phyloP scores from a whole-genome alignment of 1,139 yeast species.

The Yamadazyma atmosphaerica region DNA sequence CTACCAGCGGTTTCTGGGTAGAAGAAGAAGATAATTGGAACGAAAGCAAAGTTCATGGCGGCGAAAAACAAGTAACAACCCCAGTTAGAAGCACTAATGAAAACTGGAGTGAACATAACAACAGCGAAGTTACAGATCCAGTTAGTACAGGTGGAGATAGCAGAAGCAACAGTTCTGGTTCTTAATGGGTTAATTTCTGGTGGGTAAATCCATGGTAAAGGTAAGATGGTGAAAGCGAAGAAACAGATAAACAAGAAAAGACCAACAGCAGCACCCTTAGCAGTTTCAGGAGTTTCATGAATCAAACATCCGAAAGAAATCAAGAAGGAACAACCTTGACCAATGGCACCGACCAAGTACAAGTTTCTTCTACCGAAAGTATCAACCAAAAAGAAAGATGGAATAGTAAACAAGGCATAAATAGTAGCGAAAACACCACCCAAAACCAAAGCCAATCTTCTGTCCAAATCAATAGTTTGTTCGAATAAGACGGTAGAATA shows the following conservation, averaged over 20 bases:
- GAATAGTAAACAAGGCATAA: constrained; percentile 58
- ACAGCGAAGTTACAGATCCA: constrained; percentile 45
- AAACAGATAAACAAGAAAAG: constrained; percentile 50
- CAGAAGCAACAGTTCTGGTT: constrained; percentile 56
- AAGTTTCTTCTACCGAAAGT: constrained; percentile 62
- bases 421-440: constrained; percentile 63
- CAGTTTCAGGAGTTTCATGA: constrained; percentile 27
- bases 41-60: constrained; percentile 31
- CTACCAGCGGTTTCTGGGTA: constrained; percentile 50
- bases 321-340: constrained; percentile 40
- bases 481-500: constrained; percentile 61
- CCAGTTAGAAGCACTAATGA: constrained; percentile 36
- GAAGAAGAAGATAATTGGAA: constrained; percentile 44
- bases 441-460: constrained; percentile 52
- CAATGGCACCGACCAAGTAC: constrained; percentile 46
- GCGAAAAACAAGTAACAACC: constrained; percentile 46
- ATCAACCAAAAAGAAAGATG: constrained; percentile 62
- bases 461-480: constrained; percentile 47
- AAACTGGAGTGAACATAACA: constrained; percentile 46
- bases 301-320: constrained; percentile 42
- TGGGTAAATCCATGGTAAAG: constrained; percentile 57
- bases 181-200: constrained; percentile 60
- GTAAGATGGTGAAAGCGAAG: constrained; percentile 55
- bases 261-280: constrained; percentile 51
- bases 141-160: constrained; percentile 46